Conservation (phyloP, 305 asterid genomes). For the Lippia alba region DNA sequence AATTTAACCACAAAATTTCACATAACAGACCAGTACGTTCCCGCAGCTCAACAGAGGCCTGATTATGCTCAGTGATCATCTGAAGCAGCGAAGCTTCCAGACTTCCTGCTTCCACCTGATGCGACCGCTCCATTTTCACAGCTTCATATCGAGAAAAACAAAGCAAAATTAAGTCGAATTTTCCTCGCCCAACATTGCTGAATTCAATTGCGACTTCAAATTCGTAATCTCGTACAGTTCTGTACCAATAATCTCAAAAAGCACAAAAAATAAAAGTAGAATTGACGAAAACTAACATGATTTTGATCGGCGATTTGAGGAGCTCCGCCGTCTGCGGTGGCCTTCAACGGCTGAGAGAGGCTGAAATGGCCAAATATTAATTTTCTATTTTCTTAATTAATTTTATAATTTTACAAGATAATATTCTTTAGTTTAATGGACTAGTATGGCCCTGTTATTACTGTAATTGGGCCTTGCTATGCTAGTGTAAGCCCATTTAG, state of each 20-base stretch:
- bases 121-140: slow-evolving; percentile 56
- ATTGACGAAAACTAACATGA: not conserved
- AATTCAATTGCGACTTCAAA: not conserved
- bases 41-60: slow-evolving; percentile 51
- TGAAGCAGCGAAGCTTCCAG: slow-evolving; percentile 74
- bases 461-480: too few species aligned
- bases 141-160: slow-evolving; percentile 23
- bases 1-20: not conserved
- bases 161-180: not conserved
- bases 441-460: too few species aligned
- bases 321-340: too few species aligned
- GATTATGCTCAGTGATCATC: slow-evolving; percentile 65
- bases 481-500: too few species aligned
- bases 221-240: not conserved
- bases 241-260: not conserved
- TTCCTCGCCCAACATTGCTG: not conserved
- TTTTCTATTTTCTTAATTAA: too few species aligned
- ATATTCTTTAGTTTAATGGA: too few species aligned
- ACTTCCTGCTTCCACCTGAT: slow-evolving; percentile 52
- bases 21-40: slow-evolving; percentile 58
- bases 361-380: too few species aligned
- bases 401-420: too few species aligned
- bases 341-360: too few species aligned
- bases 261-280: not conserved
- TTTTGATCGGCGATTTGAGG: slow-evolving; percentile 28